Evolutionary conservation across 2,329 filamentous ascomycete species (phyloP).

Genomic region (Aureobasidium namibiae): DNA sequence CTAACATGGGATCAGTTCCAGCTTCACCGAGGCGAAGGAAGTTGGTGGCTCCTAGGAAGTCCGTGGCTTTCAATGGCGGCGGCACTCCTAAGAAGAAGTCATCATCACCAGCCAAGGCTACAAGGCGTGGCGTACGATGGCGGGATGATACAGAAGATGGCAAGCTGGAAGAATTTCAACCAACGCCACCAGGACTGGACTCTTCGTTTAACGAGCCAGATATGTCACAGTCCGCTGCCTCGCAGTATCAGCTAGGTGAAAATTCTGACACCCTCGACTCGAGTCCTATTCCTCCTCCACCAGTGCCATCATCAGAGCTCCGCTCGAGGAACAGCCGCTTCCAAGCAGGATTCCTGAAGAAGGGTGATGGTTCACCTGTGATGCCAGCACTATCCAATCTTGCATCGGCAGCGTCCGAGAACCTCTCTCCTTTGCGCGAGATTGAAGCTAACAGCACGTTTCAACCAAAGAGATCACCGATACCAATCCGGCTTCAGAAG

Average conservation of each 20-base stretch:
- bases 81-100: conserved; percentile 76
- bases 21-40: conserved; percentile 76
- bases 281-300: conserved; percentile 50
- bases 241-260: conserved; percentile 23
- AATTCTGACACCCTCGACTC: conserved; percentile 32
- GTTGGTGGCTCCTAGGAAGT: conserved; percentile 55
- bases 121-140: conserved; percentile 79
- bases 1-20: conserved; percentile 41
- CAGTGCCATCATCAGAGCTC: conserved; percentile 51
- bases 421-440: conserved; percentile 41
- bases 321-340: conserved; percentile 54
- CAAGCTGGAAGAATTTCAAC: conserved; percentile 80
- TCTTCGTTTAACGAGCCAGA: conserved; percentile 43
- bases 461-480: conserved; percentile 26
- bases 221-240: conserved; percentile 28
- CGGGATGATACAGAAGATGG: conserved; percentile 83
- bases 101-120: conserved; percentile 47
- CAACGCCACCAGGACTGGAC: conserved; percentile 68
- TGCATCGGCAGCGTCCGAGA: conserved; percentile 49
- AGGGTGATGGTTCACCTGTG: conserved; percentile 47
- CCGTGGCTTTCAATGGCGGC: conserved; percentile 55
- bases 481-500: conserved; percentile 29
- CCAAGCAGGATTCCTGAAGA: conserved; percentile 77
- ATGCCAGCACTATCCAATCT: conserved; percentile 50
- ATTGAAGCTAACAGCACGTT: conserved; percentile 36